These are phyloP conservation scores for Colletotrichum magnum DNA, from an alignment of 2,329 filamentous ascomycete genomes.

Conservation along the genomic window DNA sequence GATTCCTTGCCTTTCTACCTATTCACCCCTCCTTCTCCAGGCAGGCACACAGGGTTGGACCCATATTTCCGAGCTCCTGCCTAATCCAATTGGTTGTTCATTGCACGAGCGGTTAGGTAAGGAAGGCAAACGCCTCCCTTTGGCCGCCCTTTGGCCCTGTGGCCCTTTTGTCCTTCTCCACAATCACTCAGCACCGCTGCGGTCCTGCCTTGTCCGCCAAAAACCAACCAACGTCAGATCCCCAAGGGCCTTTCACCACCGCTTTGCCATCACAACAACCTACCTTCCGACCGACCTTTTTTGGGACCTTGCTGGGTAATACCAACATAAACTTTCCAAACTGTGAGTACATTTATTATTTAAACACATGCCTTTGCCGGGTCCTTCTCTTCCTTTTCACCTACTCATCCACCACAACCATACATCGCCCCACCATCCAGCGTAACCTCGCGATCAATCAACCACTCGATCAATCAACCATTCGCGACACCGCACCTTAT, in stretches of 20 bases:
- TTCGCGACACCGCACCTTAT: slow-evolving; percentile 2
- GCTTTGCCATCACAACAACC: neutral
- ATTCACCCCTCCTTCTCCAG: slow-evolving; percentile 27
- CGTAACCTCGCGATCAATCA: too few species aligned
- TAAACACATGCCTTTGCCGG: too few species aligned
- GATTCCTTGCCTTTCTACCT: neutral
- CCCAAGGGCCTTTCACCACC: slow-evolving; percentile 1
- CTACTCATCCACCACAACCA: too few species aligned
- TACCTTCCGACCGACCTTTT: too few species aligned
- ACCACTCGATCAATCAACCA: neutral
- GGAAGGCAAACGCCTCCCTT: slow-evolving; percentile 20
- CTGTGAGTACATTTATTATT: too few species aligned
- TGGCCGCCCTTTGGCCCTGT: slow-evolving; percentile 8
- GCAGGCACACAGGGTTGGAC: slow-evolving; percentile 5
- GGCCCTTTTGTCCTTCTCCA: slow-evolving; percentile 19
- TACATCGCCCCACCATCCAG: neutral
- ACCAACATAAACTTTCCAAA: too few species aligned
- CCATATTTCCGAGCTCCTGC: neutral
- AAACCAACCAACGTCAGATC: slow-evolving; percentile 29
- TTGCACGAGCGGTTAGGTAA: neutral
- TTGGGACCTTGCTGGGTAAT: too few species aligned
- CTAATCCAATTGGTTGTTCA: neutral
- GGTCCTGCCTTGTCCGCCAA: slow-evolving; percentile 9
- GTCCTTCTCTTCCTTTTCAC: neutral
- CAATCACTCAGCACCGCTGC: slow-evolving; percentile 12